Conservation (phyloP, 1,139 yeast genomes). For the Yamadazyma conglobata region DNA sequence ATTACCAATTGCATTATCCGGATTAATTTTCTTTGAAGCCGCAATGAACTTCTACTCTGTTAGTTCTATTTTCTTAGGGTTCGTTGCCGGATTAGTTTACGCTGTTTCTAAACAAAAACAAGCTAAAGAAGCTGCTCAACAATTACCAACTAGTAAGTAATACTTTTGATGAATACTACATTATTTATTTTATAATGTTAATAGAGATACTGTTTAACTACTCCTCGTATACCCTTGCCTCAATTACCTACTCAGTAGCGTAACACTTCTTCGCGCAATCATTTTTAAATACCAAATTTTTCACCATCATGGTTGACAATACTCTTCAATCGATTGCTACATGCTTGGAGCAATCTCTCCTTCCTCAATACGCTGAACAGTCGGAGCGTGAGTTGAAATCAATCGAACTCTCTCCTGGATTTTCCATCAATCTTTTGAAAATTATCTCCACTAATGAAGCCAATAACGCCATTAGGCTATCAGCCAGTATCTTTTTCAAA, state of each 20-base stretch:
- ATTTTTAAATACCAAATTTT: too few relatives aligned
- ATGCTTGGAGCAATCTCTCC: conserved; percentile 47
- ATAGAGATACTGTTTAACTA: too few relatives aligned
- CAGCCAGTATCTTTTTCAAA: conserved; percentile 89
- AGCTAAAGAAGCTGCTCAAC: conserved; percentile 42
- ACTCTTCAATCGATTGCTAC: conserved; percentile 42
- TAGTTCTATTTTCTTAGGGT: conserved; percentile 86
- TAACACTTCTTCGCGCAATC: too few relatives aligned
- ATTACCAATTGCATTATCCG: conserved; percentile 94
- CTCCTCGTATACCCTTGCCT: too few relatives aligned
- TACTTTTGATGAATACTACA: too few relatives aligned
- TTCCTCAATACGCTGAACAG: conserved; percentile 51
- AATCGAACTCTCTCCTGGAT: conserved; percentile 67
- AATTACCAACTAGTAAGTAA: conserved; percentile 24
- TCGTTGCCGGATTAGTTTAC: conserved; percentile 90
- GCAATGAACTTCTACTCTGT: conserved; percentile 92
- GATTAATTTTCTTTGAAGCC: conserved; percentile 89
- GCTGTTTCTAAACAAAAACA: conserved; percentile 89
- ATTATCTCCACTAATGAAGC: conserved; percentile 66
- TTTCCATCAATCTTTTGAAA: conserved; percentile 70
- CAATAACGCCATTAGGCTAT: conserved; percentile 62
- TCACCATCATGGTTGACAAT: conserved; percentile 37
- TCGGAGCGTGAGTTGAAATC: conserved; percentile 59
- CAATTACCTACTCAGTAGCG: too few relatives aligned
- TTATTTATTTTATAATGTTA: too few relatives aligned